phyloP scores from a whole-genome alignment of 2,329 filamentous ascomycete species.

The Sporothrix schenckii region DNA sequence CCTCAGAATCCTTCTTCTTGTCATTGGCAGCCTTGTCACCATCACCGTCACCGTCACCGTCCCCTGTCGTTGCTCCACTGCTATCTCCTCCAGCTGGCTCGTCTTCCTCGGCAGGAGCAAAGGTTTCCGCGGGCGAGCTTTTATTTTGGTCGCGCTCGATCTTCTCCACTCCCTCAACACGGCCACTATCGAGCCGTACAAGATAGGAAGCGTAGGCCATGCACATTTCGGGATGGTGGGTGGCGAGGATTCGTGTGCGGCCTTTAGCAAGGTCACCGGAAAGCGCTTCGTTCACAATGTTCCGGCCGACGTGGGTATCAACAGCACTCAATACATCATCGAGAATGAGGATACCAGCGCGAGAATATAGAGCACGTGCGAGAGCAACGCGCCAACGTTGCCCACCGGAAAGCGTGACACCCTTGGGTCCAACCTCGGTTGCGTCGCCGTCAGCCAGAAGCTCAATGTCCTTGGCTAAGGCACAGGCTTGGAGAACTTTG shows the following conservation, averaged over 20 bases:
- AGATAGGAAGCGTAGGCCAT: constrained; percentile 41
- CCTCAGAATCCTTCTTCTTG: constrained; percentile 37
- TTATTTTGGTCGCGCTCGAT: constrained; percentile 28
- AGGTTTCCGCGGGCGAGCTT: constrained; percentile 30
- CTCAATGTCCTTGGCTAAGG: constrained; percentile 49
- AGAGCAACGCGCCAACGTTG: constrained; percentile 52
- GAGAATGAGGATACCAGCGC: constrained; percentile 49
- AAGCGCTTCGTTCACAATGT: constrained; percentile 57
- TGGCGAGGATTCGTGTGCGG: constrained; percentile 66
- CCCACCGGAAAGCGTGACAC: constrained; percentile 50
- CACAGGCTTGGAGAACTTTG: constrained; percentile 52
- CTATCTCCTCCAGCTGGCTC: background rate
- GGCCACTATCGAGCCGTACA: constrained; percentile 41
- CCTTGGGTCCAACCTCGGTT: constrained; percentile 50
- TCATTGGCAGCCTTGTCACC: constrained; percentile 4
- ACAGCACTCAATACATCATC: constrained; percentile 58
- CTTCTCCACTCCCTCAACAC: constrained; percentile 38
- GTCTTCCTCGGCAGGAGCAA: constrained; percentile 30
- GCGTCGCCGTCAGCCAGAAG: constrained; percentile 49
- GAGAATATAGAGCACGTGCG: constrained; percentile 52
- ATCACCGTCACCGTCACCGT: constrained; percentile 14
- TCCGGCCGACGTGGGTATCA: constrained; percentile 49
- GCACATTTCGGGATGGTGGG: constrained; percentile 51
- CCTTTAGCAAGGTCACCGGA: constrained; percentile 54
- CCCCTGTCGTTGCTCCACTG: background rate